Base-by-base conservation (phyloP, 2,329 filamentous ascomycete genomes). In the Seiridium cupressi region DNA sequence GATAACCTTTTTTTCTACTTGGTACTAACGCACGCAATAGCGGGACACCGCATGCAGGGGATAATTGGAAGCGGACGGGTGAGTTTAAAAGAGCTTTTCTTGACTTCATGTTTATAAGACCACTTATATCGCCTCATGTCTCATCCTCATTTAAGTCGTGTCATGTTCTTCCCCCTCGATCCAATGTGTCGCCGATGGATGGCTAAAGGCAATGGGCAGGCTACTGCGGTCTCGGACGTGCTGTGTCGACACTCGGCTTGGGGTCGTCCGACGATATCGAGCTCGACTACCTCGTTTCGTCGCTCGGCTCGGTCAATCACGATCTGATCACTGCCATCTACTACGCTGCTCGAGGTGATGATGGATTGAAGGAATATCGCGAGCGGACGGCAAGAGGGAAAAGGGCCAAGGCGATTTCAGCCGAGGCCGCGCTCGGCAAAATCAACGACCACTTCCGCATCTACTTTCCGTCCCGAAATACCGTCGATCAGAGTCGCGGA, bases 241-340 rank as follows among this genome's bases (percentile, higher is more conserved):
- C 89, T 48, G 82, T 98, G 42, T 77, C 76, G 59, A 74, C 81
- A 8, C 80, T 96, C 13, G 86, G 88, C 1, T 77, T 94, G 49
- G 73, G 76, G 59, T 85, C 84, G 3, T 71, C 78, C 2, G 73
- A 77, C 5, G 75, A 81, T 2, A 67, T 94, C 11, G 82, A 90
- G 57, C 73, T 96, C 42, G 92, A 97, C 73, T 90, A 90, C 64
- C 81, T 93, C 59, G 88, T 89, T 32, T 92, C 94, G 0, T 97
- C 94, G 0, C 76, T 98, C 4, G 95, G 94, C 18, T 86, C 86
- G 7, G 71, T 98, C 47, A 92, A 87, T 57, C 79, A 84, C 47
- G 82, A 85, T 5, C 86, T 96, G 61, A 73, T 97, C 35, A 73
- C 73, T 57, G 77, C 79, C 8, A 74, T 87, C 18, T 85, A 85